Percentiles rank a stretch among this genome's conserved stretches.
Evolutionary conservation across 2,329 filamentous ascomycete species (phyloP).

Genomic region (Trichoderma harzianum): DNA sequence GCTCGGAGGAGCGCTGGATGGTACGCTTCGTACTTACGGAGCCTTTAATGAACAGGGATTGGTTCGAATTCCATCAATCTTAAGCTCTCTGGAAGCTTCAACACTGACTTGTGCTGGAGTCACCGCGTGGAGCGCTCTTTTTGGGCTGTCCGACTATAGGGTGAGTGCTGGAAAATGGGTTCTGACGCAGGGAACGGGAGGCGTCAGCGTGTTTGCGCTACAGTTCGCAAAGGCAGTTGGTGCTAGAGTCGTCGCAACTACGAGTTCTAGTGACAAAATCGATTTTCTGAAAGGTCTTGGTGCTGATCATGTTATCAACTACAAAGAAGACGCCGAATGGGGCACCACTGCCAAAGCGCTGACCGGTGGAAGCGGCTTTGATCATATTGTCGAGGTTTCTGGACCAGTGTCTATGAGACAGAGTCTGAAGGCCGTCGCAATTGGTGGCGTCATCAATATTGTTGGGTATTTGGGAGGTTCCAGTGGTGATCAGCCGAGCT

Average conservation of each 20-base stretch:
- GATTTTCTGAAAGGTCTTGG: background rate
- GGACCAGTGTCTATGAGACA: background rate
- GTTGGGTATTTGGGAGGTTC: background rate
- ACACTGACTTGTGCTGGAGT: background rate
- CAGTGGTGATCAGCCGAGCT: background rate
- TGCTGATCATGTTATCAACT: constrained; percentile 1
- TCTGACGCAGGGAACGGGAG: background rate
- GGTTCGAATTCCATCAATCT: background rate
- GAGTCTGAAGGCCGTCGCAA: background rate
- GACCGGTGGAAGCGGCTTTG: background rate
- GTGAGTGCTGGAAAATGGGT: constrained; percentile 1
- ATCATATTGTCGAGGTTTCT: constrained; percentile 1
- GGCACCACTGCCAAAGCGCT: background rate
- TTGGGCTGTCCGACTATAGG: background rate
- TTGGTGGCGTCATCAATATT: background rate
- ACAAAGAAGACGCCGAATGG: background rate
- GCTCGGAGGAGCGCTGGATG: background rate
- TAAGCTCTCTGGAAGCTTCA: background rate
- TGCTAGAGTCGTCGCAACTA: constrained; percentile 3
- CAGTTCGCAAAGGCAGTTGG: constrained; percentile 1
- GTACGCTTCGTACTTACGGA: background rate
- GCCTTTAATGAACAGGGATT: constrained; percentile 1
- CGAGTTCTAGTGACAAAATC: background rate
- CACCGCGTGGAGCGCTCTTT: background rate
- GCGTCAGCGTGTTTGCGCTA: constrained; percentile 6